Conservation (phyloP, 257 asterid genomes). For the Eucommia ulmoides region DNA sequence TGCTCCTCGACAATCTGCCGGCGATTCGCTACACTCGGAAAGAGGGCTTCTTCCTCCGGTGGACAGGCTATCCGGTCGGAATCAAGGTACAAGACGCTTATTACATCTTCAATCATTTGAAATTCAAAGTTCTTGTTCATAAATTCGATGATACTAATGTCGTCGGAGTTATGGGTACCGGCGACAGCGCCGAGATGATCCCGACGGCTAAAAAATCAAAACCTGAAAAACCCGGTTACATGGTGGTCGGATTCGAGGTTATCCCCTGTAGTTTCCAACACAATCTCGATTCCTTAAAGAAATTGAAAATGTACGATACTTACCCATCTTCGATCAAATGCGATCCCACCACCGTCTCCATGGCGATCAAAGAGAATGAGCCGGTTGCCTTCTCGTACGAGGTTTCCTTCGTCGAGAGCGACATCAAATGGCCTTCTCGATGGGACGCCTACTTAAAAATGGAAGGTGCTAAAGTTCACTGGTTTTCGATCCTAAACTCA, state of each 20-base stretch:
- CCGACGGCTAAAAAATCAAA: slow-evolving; percentile 37
- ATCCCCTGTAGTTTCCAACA: slow-evolving; percentile 73
- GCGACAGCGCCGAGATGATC: slow-evolving; percentile 71
- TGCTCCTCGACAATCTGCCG: slow-evolving; percentile 71
- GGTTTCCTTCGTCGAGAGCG: slow-evolving; percentile 65
- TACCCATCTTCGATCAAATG: slow-evolving; percentile 51
- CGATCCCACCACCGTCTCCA: slow-evolving; percentile 51
- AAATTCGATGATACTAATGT: slow-evolving; percentile 69
- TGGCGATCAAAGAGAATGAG: slow-evolving; percentile 65
- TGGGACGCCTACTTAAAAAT: slow-evolving; percentile 90
- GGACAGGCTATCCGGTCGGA: slow-evolving; percentile 85
- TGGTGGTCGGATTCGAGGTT: slow-evolving; percentile 90
- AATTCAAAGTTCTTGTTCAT: slow-evolving; percentile 62
- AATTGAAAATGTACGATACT: slow-evolving; percentile 43
- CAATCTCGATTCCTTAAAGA: slow-evolving; percentile 35
- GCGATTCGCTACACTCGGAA: slow-evolving; percentile 69
- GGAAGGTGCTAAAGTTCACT: slow-evolving; percentile 94
- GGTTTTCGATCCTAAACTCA: slow-evolving; percentile 87
- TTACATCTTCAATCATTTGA: slow-evolving; percentile 66
- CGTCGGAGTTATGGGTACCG: slow-evolving; percentile 84
- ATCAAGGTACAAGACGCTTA: slow-evolving; percentile 50
- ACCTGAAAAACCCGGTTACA: slow-evolving; percentile 61
- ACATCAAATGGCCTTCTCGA: slow-evolving; percentile 88
- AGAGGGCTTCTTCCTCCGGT: slow-evolving; percentile 54
- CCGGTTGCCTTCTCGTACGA: slow-evolving; percentile 60